Evolutionary conservation across 108 stramenopile genomes (phyloP).

Genomic region (Fragilariopsis cylindrus): DNA sequence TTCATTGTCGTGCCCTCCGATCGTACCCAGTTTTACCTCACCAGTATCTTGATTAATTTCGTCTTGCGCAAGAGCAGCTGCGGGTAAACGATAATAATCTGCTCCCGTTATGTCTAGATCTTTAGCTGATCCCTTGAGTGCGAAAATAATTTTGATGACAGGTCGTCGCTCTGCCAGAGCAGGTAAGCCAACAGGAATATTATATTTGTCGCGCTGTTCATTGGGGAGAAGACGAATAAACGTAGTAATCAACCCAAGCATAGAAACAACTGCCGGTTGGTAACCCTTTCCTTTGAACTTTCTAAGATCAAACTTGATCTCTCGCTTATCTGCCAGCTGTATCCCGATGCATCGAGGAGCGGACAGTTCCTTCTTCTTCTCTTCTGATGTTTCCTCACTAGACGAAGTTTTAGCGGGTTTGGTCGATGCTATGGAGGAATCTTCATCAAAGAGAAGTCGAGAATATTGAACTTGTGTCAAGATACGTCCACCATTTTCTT

Average conservation of each 20-base stretch:
- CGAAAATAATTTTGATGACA: conserved; percentile 74
- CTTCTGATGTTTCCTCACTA: conserved; percentile 1
- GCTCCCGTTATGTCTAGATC: conserved; percentile 81
- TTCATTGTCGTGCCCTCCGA: conserved; percentile 48
- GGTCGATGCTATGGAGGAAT: conserved; percentile 3
- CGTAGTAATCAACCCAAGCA: conserved; percentile 79
- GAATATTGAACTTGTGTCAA: conserved; percentile 56
- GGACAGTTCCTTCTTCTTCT: conserved; percentile 18
- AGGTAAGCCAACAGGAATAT: conserved; percentile 76
- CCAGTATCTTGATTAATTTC: conserved; percentile 67
- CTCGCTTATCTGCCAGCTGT: conserved; percentile 39
- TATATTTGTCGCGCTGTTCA: conserved; percentile 66
- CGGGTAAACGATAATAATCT: conserved; percentile 85
- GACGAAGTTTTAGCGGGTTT: not conserved
- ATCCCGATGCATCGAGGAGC: conserved; percentile 73
- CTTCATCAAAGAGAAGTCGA: conserved; percentile 63
- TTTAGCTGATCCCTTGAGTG: conserved; percentile 64
- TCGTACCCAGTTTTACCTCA: conserved; percentile 57
- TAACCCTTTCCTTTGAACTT: conserved; percentile 45
- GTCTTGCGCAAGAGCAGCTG: conserved; percentile 68
- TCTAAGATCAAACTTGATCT: conserved; percentile 29
- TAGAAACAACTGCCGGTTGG: conserved; percentile 66
- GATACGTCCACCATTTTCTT: conserved; percentile 76
- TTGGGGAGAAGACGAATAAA: conserved; percentile 67
- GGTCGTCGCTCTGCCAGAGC: conserved; percentile 83